These are phyloP conservation scores for Ramularia endophylla DNA, from an alignment of 2,329 filamentous ascomycete species.

Conservation along the genomic window DNA sequence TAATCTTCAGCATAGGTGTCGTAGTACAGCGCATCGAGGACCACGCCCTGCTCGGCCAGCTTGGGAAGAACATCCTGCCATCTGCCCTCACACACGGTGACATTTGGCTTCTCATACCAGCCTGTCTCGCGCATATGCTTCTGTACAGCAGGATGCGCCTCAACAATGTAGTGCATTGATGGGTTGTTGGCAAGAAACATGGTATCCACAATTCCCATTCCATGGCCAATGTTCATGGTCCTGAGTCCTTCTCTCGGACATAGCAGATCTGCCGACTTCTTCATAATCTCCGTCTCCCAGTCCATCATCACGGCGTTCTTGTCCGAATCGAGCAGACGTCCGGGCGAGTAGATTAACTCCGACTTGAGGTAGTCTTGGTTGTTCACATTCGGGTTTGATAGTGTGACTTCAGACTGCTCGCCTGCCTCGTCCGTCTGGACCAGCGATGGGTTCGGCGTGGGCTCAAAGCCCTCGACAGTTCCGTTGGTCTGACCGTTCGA, in stretches of 20 bases:
- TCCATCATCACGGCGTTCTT: slow-evolving; percentile 51
- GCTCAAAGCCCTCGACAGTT: slow-evolving; percentile 27
- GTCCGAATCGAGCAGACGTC: slow-evolving; percentile 43
- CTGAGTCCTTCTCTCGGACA: slow-evolving; percentile 35
- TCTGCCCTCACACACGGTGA: slow-evolving; percentile 43
- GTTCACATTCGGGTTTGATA: slow-evolving; percentile 35
- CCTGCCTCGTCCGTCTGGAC: slow-evolving; percentile 24
- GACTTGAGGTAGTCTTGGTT: slow-evolving; percentile 46
- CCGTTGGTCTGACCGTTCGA: slow-evolving; percentile 18
- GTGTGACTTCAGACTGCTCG: slow-evolving; percentile 20
- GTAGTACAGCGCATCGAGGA: slow-evolving; percentile 67
- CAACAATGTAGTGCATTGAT: slow-evolving; percentile 44
- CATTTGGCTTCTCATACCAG: slow-evolving; percentile 45
- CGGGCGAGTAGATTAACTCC: slow-evolving; percentile 42
- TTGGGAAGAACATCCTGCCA: slow-evolving; percentile 46
- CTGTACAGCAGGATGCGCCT: slow-evolving; percentile 46
- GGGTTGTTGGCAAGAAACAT: slow-evolving; percentile 42
- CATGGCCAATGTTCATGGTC: slow-evolving; percentile 46
- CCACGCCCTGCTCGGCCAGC: slow-evolving; percentile 38
- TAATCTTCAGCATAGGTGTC: slow-evolving; percentile 98
- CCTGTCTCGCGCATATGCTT: slow-evolving; percentile 41
- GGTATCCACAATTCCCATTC: slow-evolving; percentile 47
- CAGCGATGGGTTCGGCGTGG: slow-evolving; percentile 28
- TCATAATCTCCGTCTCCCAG: slow-evolving; percentile 48
- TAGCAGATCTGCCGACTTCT: slow-evolving; percentile 39